A percentile compares a stretch with the other conserved stretches of the same genome.
Conservation (phyloP, 768 basidiomycete genomes). For the Mycena pura region DNA sequence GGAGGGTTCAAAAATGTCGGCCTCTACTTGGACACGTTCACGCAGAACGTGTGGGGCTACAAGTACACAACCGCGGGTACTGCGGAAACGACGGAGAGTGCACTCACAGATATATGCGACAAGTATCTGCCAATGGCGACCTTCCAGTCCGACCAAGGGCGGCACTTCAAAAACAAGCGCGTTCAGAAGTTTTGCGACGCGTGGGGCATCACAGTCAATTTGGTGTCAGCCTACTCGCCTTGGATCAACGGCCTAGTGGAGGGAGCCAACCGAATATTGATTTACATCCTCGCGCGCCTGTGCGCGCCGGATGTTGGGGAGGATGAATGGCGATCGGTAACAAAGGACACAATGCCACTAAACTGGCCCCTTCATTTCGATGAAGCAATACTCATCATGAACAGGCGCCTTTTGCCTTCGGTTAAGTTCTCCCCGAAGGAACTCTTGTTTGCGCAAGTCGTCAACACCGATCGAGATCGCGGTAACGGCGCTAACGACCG, state of each 20-base stretch:
- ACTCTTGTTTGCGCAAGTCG: conserved; percentile 35
- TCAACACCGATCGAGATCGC: conserved; percentile 21
- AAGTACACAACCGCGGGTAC: conserved; percentile 2
- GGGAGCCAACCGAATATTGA: conserved; percentile 28
- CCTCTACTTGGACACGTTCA: conserved; percentile 22
- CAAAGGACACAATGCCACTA: conserved; percentile 18
- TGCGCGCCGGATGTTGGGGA: conserved; percentile 27
- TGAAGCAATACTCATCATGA: conserved; percentile 21
- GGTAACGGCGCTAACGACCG: neutral
- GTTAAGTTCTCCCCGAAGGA: conserved; percentile 29
- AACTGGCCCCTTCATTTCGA: conserved; percentile 31
- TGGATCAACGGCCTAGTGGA: conserved; percentile 36
- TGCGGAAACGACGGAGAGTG: neutral
- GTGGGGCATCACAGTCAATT: neutral
- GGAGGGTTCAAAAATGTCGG: conserved; percentile 25
- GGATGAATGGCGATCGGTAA: neutral
- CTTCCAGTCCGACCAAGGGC: conserved; percentile 31
- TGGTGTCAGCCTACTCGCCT: conserved; percentile 29
- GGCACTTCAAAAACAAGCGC: neutral
- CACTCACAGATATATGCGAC: conserved; percentile 24
- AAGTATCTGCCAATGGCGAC: conserved; percentile 9
- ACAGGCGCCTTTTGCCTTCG: conserved; percentile 31
- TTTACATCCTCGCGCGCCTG: conserved; percentile 22
- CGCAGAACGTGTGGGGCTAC: conserved; percentile 30
- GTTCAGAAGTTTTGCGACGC: neutral